These are phyloP conservation scores for Dothistroma septosporum DNA, from an alignment of 2,329 filamentous ascomycete genomes.

Conservation along the genomic window DNA sequence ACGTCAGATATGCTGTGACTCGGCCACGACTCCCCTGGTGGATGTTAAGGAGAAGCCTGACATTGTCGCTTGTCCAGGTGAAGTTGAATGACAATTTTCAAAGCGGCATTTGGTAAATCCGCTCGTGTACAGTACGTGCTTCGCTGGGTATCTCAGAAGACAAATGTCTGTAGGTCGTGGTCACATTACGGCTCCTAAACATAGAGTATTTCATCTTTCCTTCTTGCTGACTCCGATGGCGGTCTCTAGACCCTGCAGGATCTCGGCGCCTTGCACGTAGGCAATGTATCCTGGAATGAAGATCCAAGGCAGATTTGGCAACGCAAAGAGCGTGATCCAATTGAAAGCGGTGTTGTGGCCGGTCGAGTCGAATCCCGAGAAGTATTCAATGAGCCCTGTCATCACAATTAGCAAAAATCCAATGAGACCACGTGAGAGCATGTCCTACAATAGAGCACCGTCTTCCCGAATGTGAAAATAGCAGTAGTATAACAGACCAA, in stretches of 20 bases:
- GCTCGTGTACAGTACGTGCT: too few species aligned
- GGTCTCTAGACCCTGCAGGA: constrained; percentile 55
- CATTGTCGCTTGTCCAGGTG: too few species aligned
- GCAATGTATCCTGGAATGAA: constrained; percentile 60
- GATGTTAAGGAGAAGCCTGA: too few species aligned
- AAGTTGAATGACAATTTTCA: too few species aligned
- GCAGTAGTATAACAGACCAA: constrained; percentile 57
- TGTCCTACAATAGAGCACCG: constrained; percentile 58
- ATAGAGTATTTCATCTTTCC: background rate
- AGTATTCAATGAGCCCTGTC: constrained; percentile 57
- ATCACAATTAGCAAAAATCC: background rate
- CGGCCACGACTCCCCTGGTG: too few species aligned
- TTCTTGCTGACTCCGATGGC: constrained; percentile 35
- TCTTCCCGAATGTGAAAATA: constrained; percentile 65
- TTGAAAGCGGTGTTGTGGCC: constrained; percentile 56
- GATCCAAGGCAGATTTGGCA: constrained; percentile 66
- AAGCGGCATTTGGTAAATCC: too few species aligned
- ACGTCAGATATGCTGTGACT: too few species aligned
- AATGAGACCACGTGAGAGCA: background rate
- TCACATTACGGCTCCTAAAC: background rate
- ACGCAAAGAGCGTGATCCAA: constrained; percentile 57
- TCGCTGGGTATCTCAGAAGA: background rate
- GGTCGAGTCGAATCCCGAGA: constrained; percentile 57
- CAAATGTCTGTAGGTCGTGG: background rate
- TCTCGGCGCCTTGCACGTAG: constrained; percentile 57